Evolutionary conservation across 768 basidiomycete species (phyloP), one percentile per base, ranked within the genome.

Genomic region (Pisolithus microcarpus): DNA sequence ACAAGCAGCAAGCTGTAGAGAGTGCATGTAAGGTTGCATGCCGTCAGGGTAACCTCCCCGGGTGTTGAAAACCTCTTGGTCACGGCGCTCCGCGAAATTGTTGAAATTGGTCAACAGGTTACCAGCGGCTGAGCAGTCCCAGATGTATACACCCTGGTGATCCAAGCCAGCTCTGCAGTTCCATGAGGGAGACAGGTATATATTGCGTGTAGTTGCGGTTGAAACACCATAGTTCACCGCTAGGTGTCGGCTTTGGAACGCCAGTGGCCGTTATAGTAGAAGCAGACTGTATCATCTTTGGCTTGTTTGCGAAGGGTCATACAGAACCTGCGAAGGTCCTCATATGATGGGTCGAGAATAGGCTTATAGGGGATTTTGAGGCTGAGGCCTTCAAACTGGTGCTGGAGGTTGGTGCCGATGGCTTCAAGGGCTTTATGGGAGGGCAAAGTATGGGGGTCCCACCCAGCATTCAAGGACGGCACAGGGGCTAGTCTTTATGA

Each of bases 201-300:
- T 99, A 99, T 68, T 99, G 95, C 0, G 96, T 97, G 67, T 98
- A 98, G 58, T 82, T 87, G 61, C 84, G 78, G 68, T 99, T 98
- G 74, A 99, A 99, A 50, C 96, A 94, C 96, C 96, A 99, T 48
- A 99, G 77, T 68, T 99, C 96, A 21, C 96, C 89, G 56, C 90
- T 93, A 0, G 88, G 76, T 0, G 96, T 98, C 10, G 96, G 96
- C 61, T 91, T 94, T 2, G 95, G 95, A 19, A 99, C 96, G 21
- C 96, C 96, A n/a, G 55, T 98, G 96, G 3, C 96, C 96, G 56
- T 98, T 99, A 71, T 98, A 99, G 69, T 98, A 91, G 69, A 98
- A 95, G 26, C 97, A 73, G 7, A 91, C 84, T 2, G 96, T 85
- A 62, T 99, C 96, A 36, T 93, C 88, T 65, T 92, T 91, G 1